Conservation (phyloP, 257 asterid genomes). For the Solanum arcanum region DNA sequence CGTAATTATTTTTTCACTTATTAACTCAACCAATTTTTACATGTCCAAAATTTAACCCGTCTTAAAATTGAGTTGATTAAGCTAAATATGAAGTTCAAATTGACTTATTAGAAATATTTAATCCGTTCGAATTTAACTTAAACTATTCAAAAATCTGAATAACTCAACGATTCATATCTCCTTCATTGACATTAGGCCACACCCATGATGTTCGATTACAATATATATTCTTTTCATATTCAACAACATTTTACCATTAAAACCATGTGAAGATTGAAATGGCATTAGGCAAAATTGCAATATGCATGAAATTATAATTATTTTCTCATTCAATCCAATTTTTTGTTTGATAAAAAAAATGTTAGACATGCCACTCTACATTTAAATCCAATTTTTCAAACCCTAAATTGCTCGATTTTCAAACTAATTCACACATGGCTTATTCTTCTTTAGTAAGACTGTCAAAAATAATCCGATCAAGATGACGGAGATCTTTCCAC, state of each 20-base stretch:
- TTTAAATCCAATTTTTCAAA: neutral
- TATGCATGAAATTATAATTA: neutral
- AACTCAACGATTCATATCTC: neutral
- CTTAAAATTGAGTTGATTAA: neutral
- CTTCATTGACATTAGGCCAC: neutral
- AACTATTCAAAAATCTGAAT: neutral
- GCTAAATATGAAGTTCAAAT: neutral
- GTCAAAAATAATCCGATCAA: fast-evolving
- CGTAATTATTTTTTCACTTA: neutral
- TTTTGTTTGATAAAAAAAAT: neutral
- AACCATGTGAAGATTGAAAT: neutral
- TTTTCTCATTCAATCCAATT: neutral
- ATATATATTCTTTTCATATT: neutral
- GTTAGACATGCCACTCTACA: neutral
- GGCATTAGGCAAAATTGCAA: neutral
- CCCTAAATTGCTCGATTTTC: neutral
- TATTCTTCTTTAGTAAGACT: neutral
- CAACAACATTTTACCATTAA: neutral
- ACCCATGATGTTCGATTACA: neutral
- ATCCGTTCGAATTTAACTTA: neutral
- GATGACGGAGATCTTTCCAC: neutral
- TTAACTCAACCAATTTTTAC: neutral
- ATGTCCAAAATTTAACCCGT: neutral
- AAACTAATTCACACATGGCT: neutral
- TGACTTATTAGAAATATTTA: neutral